Evolutionary conservation across 1,284 basidiomycete genomes (phyloP), one percentile per base, ranked within the genome.

Genomic region (Laetiporus sulphureus): DNA sequence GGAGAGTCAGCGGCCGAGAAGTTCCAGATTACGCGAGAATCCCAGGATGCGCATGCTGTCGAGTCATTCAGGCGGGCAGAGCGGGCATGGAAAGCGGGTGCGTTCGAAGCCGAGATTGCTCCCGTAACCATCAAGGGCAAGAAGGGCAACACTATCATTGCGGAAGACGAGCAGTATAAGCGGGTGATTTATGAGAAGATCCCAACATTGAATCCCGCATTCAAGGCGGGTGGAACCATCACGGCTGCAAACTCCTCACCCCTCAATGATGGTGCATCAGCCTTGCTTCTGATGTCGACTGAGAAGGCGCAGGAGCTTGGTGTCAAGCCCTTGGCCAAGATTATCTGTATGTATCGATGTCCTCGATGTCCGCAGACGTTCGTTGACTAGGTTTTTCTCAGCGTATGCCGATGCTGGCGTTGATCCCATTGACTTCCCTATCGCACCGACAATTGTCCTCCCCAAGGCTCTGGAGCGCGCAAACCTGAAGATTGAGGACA

Each of bases 131-230:
- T 97, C 68, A 95, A 96, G 71, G 83, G 85, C 58, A 91, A 91
- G 73, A 96, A 95, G 71, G 94, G 92, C 31, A 90, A 97, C 61
- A 83, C 79, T 25, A 66, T 97, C 45, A 77, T 96, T 41, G 75
- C 74, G 54, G 94, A 99, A 69, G 96, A 99, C 60, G 96, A 99
- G 67, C 95, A 99, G 63, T 98, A 92, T 78, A 98, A 91, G 70
- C 85, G 91, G 56, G 82, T 96, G 50, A 83, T 95, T 53, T 91
- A 85, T 62, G 92, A 97, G 54, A 92, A 94, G 66, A 79, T 98
- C 52, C 90, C 88, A 36, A 73, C 81, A 22, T 76, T 99, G 41
- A 81, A 80, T 50, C 84, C 91, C 36, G 87, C 88, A 20, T 99
- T 99, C 77, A 88, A 88, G 72, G 87, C 88, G 50, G 83, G 79